Evolutionary conservation across 83 land plant species (phyloP), one percentile per base, ranked within the genome.

Genomic region (Thuja plicata): DNA sequence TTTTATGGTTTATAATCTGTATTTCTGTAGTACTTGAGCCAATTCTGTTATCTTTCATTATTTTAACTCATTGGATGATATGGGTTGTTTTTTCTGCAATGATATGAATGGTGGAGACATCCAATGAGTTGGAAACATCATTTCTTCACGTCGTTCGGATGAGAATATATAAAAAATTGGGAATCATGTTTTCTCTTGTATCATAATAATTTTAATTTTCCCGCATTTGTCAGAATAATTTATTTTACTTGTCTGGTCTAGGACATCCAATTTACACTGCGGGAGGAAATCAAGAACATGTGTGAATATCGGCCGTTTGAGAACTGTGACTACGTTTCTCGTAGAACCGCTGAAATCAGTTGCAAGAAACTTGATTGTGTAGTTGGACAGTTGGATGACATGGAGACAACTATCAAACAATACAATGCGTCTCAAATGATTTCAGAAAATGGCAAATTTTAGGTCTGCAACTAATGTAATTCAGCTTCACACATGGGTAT

Each of bases 281-380:
- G 97, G 27, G 99, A 97, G 43, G 99, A 97, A 91, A 98, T 98
- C 90, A 98, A 97, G 88, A 93, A 96, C 87, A 94, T 96, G 87
- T 98, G 99, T 88, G 99, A 98, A 83, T 96, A 98, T 87, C 96
- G 99, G 30, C 98, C 99, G 9, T 98, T 94, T 92, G 99, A 98
- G 91, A 93, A 96, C 85, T 96, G 95, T 88, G 99, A 97, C 89
- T 97, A 97, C 79, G 90, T 88, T 89, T 88, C 99, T 15, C 94
- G 99, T 73, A 94, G 92, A 52, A 89, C 96, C 5, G 95, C 95
- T 85, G 99, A 98, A 92, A 96, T 96, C 27, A 95, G 95, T 86
- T 92, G 95, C 89, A 92, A 93, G 94, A 98, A 98, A 88, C 88
- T 98, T 90, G 97, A 97, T 79, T 93, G 95, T 90, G 94, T 95